Conservation (phyloP, 164 flowering plant species). For the Piper betle region DNA sequence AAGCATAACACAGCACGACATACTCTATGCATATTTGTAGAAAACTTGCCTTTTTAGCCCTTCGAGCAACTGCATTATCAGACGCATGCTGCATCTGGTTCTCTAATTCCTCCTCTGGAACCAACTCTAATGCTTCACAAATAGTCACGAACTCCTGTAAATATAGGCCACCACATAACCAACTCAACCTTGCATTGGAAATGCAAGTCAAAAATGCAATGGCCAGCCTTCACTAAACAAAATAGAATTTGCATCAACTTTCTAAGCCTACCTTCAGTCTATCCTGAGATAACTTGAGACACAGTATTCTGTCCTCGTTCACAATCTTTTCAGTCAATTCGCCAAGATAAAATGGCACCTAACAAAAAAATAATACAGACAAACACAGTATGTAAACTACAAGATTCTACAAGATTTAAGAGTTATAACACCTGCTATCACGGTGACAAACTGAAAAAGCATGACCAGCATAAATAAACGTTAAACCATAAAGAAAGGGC, state of each 20-base stretch:
- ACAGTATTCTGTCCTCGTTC: conserved; percentile 49
- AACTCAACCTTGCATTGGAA: background rate
- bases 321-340: conserved; percentile 72
- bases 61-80: conserved; percentile 42
- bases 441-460: no score
- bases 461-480: no score
- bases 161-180: conserved; percentile 5
- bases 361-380: conserved; percentile 1
- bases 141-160: conserved; percentile 72
- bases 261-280: conserved; percentile 53
- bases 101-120: conserved; percentile 75
- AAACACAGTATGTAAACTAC: background rate
- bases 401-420: background rate
- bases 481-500: no score
- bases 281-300: conserved; percentile 54
- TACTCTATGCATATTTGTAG: background rate
- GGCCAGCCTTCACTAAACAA: background rate
- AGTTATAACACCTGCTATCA: no score
- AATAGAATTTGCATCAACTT: background rate
- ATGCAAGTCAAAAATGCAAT: background rate
- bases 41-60: conserved; percentile 67
- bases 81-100: conserved; percentile 24
- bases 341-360: conserved; percentile 90
- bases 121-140: conserved; percentile 95
- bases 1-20: background rate